Conservation (phyloP, 1,139 yeast genomes). For the Kodamaea derodonti region DNA sequence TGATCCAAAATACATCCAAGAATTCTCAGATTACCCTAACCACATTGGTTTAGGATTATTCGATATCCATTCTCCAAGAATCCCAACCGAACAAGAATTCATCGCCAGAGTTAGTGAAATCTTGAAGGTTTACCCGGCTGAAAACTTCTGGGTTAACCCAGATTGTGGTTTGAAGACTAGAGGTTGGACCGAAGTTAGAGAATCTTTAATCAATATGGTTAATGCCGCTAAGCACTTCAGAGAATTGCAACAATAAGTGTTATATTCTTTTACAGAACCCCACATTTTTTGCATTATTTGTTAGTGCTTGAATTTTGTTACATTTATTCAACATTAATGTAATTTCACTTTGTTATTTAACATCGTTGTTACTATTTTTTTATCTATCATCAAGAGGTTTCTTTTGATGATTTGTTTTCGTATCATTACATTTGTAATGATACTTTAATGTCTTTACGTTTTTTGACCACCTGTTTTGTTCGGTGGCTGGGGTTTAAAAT, state of each 20-base stretch:
- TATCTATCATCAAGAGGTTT: slow-evolving; percentile 13
- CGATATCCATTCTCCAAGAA: slow-evolving; percentile 99
- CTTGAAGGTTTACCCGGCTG: slow-evolving; percentile 94
- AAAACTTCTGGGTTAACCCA: slow-evolving; percentile 99
- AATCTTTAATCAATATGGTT: slow-evolving; percentile 94
- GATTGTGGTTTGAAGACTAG: slow-evolving; percentile 99
- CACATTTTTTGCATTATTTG: slow-evolving; percentile 24
- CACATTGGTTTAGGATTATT: slow-evolving; percentile 99
- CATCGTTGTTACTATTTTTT: slow-evolving; percentile 17
- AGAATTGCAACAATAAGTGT: slow-evolving; percentile 41
- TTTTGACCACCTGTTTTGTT: slow-evolving; percentile 4
- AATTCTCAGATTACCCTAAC: slow-evolving; percentile 97
- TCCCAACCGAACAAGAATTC: slow-evolving; percentile 96
- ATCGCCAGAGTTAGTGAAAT: slow-evolving; percentile 89
- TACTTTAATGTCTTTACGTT: slow-evolving; percentile 10
- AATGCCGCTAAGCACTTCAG: slow-evolving; percentile 97
- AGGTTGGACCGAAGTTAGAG: slow-evolving; percentile 87
- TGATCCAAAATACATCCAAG: slow-evolving; percentile 95
- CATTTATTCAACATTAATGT: slow-evolving; percentile 72
- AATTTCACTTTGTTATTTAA: slow-evolving; percentile 22
- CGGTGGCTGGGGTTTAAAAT: slow-evolving; percentile 33
- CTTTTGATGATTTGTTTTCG: slow-evolving; percentile 8
- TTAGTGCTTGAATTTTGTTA: slow-evolving; percentile 43
- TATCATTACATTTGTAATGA: not conserved
- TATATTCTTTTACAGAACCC: slow-evolving; percentile 6